Base-by-base conservation (phyloP, 805 yeast genomes). In the Ogataea trehaloabstinens region DNA sequence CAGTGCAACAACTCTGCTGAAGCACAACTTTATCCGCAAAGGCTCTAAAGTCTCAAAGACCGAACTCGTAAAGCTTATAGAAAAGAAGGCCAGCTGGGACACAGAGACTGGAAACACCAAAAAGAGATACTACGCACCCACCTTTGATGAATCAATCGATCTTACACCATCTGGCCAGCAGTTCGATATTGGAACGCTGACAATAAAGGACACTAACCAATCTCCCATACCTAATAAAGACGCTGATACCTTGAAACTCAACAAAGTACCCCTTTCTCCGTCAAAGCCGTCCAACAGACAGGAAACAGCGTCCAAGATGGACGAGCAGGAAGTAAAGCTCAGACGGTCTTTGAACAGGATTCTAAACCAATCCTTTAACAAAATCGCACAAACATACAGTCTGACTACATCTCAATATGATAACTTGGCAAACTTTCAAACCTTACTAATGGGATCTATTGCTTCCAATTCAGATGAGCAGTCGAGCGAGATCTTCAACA, bases 21-120 rank as follows among this genome's bases (percentile, higher is more conserved):
- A 70, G 41, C 95, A 85, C 55, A 71, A 71, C 37, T 91, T 83
- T 49, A 61, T 83, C 13, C 56, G 67, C 22, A 55, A 58, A 24
- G 68, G 72, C 10, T 67, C 71, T 25, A 49, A 54, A 20, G 45
- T 49, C 6, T 59, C 61, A 24, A 65, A 58, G 40, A 46, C 62
- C 2, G 51, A 45, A 17, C 48, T 74, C n/a, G 42, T 49, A 13
- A 60, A 57, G 31, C 43, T 78, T 32, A 66, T 81, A 7, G 60
- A 65, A n/a, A 65, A 68, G 37, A 73, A 65, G 44, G 59, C 60
- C 25, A 50, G 52, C 22, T 74, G 76, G 78, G 67, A 68, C 28
- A 21, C 54, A 6, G 63, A 66, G 32, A 50, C 58, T 5, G 62
- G 63, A 1, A 58, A 51, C 36, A 47, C 49, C 4, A 45, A 38